Percentiles rank a stretch among this genome's conserved stretches.
phyloP scores from a whole-genome alignment of 1,284 basidiomycete genomes.

The Malassezia japonica region DNA sequence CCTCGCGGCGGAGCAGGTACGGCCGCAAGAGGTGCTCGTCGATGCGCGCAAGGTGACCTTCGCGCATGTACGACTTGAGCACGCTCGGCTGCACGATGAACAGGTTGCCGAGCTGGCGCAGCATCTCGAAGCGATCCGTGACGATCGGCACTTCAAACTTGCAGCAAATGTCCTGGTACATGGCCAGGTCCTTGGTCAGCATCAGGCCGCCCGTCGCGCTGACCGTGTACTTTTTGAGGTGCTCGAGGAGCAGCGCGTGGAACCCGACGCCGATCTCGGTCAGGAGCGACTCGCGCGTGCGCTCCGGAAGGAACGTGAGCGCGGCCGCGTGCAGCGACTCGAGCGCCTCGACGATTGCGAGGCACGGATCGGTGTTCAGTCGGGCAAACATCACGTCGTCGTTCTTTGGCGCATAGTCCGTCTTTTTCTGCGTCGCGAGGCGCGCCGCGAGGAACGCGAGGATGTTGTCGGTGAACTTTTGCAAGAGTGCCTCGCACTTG shows the following conservation, averaged over 20 bases:
- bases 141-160: conserved; percentile 72
- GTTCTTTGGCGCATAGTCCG: conserved; percentile 86
- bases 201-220: conserved; percentile 93
- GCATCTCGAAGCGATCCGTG: conserved; percentile 93
- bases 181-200: conserved; percentile 96
- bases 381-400: conserved; percentile 80
- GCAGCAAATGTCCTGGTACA: conserved; percentile 82
- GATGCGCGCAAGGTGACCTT: conserved; percentile 60
- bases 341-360: conserved; percentile 74
- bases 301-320: conserved; percentile 2
- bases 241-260: conserved; percentile 84
- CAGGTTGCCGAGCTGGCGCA: conserved; percentile 90
- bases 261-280: conserved; percentile 89
- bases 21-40: conserved; percentile 77
- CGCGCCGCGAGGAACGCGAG: conserved; percentile 54
- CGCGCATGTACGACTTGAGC: conserved; percentile 46
- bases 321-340: conserved; percentile 62
- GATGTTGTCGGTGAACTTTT: conserved; percentile 65
- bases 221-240: conserved; percentile 89
- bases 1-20: conserved; percentile 78
- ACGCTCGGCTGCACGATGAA: conserved; percentile 54
- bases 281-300: conserved; percentile 82
- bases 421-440: conserved; percentile 85
- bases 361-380: conserved; percentile 89
- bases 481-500: conserved; percentile 70